phyloP scores from a whole-genome alignment of 2,329 filamentous ascomycete genomes.

The Beauveria rudraprayagi region DNA sequence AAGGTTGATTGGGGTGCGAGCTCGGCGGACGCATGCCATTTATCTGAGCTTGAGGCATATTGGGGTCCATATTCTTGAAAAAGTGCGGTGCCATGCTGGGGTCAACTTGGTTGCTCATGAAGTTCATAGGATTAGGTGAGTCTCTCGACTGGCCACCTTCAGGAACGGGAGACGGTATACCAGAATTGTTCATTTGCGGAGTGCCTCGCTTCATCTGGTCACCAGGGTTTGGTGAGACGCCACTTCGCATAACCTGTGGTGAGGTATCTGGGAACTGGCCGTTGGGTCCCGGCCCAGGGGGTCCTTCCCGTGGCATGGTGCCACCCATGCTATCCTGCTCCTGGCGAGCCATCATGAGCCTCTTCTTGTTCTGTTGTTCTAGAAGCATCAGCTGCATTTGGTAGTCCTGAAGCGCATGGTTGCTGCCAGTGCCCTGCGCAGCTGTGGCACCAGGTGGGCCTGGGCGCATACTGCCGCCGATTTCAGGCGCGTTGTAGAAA shows the following conservation, averaged over 20 bases:
- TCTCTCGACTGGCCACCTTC: constrained; percentile 59
- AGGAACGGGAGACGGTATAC: constrained; percentile 63
- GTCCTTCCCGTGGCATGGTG: constrained; percentile 42
- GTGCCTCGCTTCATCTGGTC: constrained; percentile 75
- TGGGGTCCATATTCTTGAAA: constrained; percentile 48
- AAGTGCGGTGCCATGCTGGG: constrained; percentile 53
- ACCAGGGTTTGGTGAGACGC: constrained; percentile 66
- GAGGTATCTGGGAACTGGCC: constrained; percentile 63
- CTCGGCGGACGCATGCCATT: constrained; percentile 63
- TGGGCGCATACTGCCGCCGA: constrained; percentile 52
- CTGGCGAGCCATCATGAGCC: constrained; percentile 73
- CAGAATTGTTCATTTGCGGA: constrained; percentile 61
- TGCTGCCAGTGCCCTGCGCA: constrained; percentile 45
- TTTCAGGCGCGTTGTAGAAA: constrained; percentile 57
- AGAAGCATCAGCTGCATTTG: constrained; percentile 85
- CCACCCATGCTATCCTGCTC: constrained; percentile 56
- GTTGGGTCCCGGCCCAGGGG: constrained; percentile 47
- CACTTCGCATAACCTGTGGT: constrained; percentile 58
- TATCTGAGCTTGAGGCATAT: constrained; percentile 49
- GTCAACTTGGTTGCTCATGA: constrained; percentile 56
- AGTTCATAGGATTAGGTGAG: constrained; percentile 58
- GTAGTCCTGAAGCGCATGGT: constrained; percentile 78
- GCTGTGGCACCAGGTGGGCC: constrained; percentile 40
- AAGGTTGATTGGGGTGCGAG: constrained; percentile 54
- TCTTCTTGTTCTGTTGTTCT: constrained; percentile 82